Percentiles rank a stretch among this genome's conserved stretches.
phyloP scores from a whole-genome alignment of 768 basidiomycete genomes.

The Phylloporus sp. region DNA sequence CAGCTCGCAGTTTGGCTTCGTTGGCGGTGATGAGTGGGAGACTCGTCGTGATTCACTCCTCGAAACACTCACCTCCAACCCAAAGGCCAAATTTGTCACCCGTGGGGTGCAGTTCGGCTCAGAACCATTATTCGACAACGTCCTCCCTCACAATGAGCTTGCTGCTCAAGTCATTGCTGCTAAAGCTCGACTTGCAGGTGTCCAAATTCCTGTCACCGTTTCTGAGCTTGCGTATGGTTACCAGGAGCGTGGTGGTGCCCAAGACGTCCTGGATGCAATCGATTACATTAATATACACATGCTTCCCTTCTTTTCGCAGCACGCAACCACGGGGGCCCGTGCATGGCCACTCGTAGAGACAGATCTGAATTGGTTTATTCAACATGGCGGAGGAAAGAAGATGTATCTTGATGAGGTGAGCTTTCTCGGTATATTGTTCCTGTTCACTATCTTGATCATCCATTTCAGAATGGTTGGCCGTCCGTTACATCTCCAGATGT shows the following conservation, averaged over 20 bases:
- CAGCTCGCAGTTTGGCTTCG: constrained; percentile 33
- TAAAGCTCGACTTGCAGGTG: constrained; percentile 45
- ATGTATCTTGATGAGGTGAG: constrained; percentile 68
- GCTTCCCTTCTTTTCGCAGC: constrained; percentile 57
- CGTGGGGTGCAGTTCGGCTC: constrained; percentile 68
- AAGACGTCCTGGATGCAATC: constrained; percentile 53
- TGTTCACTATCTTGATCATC: neutral
- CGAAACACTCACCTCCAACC: constrained; percentile 50
- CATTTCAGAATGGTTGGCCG: constrained; percentile 72
- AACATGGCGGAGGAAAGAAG: constrained; percentile 65
- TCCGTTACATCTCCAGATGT: constrained; percentile 58
- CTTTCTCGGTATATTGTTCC: neutral
- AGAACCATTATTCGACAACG: constrained; percentile 62
- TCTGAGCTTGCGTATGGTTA: constrained; percentile 65
- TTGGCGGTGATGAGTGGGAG: constrained; percentile 46
- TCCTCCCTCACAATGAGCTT: constrained; percentile 45
- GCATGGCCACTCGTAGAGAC: constrained; percentile 60
- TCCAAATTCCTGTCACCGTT: constrained; percentile 67
- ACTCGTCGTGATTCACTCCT: constrained; percentile 52
- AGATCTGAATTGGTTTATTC: constrained; percentile 66
- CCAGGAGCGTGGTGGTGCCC: constrained; percentile 47
- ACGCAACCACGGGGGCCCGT: constrained; percentile 39
- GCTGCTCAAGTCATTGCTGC: constrained; percentile 48
- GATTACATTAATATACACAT: constrained; percentile 69
- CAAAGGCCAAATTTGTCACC: constrained; percentile 61